A percentile compares a stretch with the other conserved stretches of the same genome.
phyloP scores from a whole-genome alignment of 371 early-diverging fungal genomes.

The Phascolomyces articulosus region DNA sequence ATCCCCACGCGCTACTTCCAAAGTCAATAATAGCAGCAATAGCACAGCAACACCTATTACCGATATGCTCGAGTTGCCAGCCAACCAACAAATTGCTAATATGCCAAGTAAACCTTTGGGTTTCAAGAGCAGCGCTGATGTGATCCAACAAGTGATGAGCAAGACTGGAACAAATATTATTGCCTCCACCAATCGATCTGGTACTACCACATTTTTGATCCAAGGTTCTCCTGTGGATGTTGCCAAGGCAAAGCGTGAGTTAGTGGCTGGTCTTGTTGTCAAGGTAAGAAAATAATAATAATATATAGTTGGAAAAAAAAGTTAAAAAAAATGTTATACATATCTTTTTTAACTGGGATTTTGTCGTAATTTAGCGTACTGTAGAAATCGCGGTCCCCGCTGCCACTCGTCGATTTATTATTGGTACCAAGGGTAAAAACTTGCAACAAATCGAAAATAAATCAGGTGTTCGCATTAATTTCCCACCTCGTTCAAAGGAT shows the following conservation, averaged over 20 bases:
- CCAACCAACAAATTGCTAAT: slow-evolving; percentile 56
- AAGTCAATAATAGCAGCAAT: slow-evolving; percentile 3
- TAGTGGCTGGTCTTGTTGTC: slow-evolving; percentile 73
- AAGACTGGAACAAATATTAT: slow-evolving; percentile 85
- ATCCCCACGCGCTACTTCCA: slow-evolving; percentile 21
- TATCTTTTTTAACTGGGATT: too few relatives aligned
- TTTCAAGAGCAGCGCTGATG: slow-evolving; percentile 68
- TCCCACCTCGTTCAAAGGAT: slow-evolving; percentile 66
- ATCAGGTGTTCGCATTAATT: slow-evolving; percentile 79
- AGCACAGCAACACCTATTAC: slow-evolving; percentile 43
- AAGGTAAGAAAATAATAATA: slow-evolving; percentile 52
- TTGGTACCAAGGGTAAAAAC: slow-evolving; percentile 85
- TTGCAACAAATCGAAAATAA: slow-evolving; percentile 74
- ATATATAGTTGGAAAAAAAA: too few relatives aligned
- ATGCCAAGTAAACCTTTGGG: slow-evolving; percentile 47
- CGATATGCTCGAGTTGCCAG: slow-evolving; percentile 67
- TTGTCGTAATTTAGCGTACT: slow-evolving; percentile 53
- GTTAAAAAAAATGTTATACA: too few relatives aligned
- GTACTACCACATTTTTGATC: slow-evolving; percentile 85
- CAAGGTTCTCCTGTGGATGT: slow-evolving; percentile 81
- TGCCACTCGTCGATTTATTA: slow-evolving; percentile 78
- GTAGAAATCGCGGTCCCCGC: slow-evolving; percentile 76
- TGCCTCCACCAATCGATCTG: slow-evolving; percentile 77
- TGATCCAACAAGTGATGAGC: slow-evolving; percentile 72
- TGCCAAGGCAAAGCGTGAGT: slow-evolving; percentile 78